Conservation (phyloP, 1,139 yeast genomes). For the Hyphopichia wangnamkhiaoensis region DNA sequence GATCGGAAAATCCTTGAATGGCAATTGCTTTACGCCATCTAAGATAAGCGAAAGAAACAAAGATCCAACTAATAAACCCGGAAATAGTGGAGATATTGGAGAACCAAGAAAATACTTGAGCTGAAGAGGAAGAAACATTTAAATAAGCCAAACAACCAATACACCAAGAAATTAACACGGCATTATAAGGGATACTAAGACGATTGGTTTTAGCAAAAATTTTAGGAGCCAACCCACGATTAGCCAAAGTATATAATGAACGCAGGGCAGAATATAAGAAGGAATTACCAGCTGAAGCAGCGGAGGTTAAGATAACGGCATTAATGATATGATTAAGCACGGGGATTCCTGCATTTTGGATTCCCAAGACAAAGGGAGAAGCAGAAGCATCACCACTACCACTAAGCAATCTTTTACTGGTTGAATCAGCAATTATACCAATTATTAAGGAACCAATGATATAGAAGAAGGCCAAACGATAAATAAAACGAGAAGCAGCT, state of each 20-base stretch:
- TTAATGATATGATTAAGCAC: constrained; percentile 68
- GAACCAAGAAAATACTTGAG: constrained; percentile 63
- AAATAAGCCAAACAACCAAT: constrained; percentile 59
- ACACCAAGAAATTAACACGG: constrained; percentile 35
- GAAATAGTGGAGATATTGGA: constrained; percentile 72
- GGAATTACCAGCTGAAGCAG: constrained; percentile 73
- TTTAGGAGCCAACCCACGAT: constrained; percentile 63
- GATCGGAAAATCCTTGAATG: constrained; percentile 39
- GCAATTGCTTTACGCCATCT: constrained; percentile 57
- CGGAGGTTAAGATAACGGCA: constrained; percentile 67
- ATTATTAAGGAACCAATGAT: constrained; percentile 47
- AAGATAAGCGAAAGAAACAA: constrained; percentile 44
- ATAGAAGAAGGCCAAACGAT: constrained; percentile 50
- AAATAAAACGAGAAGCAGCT: constrained; percentile 48
- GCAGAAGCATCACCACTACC: constrained; percentile 46
- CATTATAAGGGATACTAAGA: constrained; percentile 62
- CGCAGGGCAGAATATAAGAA: constrained; percentile 72
- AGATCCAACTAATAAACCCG: constrained; percentile 70
- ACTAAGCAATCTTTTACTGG: constrained; percentile 32
- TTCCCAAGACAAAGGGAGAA: constrained; percentile 52
- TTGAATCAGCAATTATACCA: constrained; percentile 45
- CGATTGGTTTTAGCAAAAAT: constrained; percentile 57
- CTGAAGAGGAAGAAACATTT: constrained; percentile 55
- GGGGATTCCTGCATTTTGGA: constrained; percentile 60
- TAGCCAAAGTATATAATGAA: constrained; percentile 63